Base-by-base conservation (phyloP, 805 yeast species). In the Suhomyces canberraensis region DNA sequence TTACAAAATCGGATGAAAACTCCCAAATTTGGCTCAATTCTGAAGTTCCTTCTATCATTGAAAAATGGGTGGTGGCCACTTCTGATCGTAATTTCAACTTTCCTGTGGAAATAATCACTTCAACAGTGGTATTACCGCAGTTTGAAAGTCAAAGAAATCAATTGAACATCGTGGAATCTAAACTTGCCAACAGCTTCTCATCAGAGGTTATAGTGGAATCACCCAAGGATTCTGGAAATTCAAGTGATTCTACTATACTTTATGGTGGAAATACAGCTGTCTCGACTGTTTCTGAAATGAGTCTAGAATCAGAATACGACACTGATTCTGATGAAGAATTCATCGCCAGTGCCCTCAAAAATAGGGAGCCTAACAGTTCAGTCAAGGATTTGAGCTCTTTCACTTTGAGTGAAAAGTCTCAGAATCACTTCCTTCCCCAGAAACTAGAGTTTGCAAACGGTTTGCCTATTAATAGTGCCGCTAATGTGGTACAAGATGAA, bases 51-150 rank as follows among this genome's bases (percentile, higher is more conserved):
- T 47, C 60, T n/a, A 54, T 68, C 4, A 51, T 68, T 19, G 73
- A 69, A 40, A 68, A 69, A 40, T 69, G 74, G 74, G 71, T 60
- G 3, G 64, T 65, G 16, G 71, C 67, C 2, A 44, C 64, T 8
- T 61, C 69, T 2, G 74, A 69, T 38, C 38, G 41, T 7, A 38
- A 36, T 20, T 54, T 58, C 36, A 27, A 36, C 3, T 60, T 69
- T 26, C 74, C 74, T 0, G 42, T 48, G 3, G 66, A 61, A 16
- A 44, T 64, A 14, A 36, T 68, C 9, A 61, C 73, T 0, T 62
- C 70, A 1, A 64, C 71, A 1, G 47, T 62, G 3, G 30, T 31
- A 3, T 33, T 55, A 13, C 40, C 44, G 2, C 39, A 39, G 13
- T 13, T 24, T 25, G 16, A 18, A 16, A 11, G 17, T 20, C 9